Evolutionary conservation across 148 eudicot genomes (phyloP).

Genomic region (Camellia lanceoleosa): DNA sequence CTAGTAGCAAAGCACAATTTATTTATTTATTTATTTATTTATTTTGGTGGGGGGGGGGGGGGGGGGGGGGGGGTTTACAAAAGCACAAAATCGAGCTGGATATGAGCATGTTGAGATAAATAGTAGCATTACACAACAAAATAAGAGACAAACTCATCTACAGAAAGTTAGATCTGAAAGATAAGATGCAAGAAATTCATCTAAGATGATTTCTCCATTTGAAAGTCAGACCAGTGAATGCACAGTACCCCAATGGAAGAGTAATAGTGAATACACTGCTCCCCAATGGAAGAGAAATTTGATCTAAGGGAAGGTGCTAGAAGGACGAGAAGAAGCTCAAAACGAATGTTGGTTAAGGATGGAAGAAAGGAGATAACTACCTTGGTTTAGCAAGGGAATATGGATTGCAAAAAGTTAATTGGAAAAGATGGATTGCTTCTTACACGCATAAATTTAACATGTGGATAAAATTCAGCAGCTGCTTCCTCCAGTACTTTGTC

Average conservation of each 20-base stretch:
- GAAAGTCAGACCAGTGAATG: background rate
- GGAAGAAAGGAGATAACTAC: constrained; percentile 4
- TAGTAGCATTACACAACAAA: background rate
- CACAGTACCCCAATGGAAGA: background rate
- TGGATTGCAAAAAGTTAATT: background rate
- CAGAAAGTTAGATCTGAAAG: background rate
- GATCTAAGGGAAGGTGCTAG: background rate
- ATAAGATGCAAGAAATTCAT: background rate
- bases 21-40: too few relatives aligned
- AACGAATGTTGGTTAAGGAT: background rate
- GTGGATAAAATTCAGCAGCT: constrained; percentile 83
- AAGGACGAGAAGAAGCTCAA: background rate
- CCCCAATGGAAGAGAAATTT: background rate
- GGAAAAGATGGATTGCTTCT: constrained; percentile 11
- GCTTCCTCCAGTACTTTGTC: constrained; percentile 90
- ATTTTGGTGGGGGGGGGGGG: too few relatives aligned
- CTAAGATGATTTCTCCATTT: background rate
- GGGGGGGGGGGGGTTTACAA: too few relatives aligned
- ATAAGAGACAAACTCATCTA: background rate
- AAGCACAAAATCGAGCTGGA: background rate
- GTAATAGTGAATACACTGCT: background rate
- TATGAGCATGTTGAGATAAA: background rate
- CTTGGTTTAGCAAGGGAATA: background rate
- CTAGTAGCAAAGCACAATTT: too few relatives aligned
- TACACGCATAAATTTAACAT: constrained; percentile 91